Evolutionary conservation across 192 early-diverging fungal genomes (phyloP).

Genomic region (Entomortierella parvispora): DNA sequence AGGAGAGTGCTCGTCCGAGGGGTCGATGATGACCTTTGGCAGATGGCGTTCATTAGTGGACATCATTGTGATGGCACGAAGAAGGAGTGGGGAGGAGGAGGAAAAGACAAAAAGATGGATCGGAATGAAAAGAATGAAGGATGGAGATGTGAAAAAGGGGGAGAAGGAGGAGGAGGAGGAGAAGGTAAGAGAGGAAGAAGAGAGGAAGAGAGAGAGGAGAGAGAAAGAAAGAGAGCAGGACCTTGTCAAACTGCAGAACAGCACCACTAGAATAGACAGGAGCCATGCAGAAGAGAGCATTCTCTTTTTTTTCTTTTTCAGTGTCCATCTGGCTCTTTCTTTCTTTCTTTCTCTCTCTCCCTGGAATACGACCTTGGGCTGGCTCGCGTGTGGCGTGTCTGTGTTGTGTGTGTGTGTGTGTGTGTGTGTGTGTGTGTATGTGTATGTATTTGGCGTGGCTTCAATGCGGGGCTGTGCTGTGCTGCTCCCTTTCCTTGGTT

Average conservation of each 20-base stretch:
- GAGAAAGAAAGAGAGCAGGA: slow-evolving; percentile 7
- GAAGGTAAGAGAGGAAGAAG: background rate
- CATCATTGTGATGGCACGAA: background rate
- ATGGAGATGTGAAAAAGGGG: background rate
- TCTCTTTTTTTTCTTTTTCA: background rate
- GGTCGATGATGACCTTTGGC: background rate
- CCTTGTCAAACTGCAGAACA: background rate
- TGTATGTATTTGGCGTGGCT: too few species aligned
- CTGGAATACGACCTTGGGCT: too few species aligned
- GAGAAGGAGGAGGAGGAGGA: background rate
- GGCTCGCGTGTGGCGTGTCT: too few species aligned
- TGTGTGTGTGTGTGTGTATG: too few species aligned
- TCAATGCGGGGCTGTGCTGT: too few species aligned
- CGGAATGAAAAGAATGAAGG: background rate
- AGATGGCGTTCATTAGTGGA: background rate
- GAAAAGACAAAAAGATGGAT: background rate
- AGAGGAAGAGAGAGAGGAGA: background rate
- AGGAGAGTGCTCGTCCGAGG: background rate
- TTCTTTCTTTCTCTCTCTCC: background rate
- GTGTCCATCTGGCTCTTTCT: background rate
- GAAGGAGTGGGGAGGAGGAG: background rate
- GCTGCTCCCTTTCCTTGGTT: too few species aligned
- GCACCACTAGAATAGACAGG: background rate
- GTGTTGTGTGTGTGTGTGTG: too few species aligned
- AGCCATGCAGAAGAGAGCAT: background rate